Evolutionary conservation across 306 rosid species (phyloP), one percentile per base, ranked within the genome.

Genomic region (Citrullus colocynthis): DNA sequence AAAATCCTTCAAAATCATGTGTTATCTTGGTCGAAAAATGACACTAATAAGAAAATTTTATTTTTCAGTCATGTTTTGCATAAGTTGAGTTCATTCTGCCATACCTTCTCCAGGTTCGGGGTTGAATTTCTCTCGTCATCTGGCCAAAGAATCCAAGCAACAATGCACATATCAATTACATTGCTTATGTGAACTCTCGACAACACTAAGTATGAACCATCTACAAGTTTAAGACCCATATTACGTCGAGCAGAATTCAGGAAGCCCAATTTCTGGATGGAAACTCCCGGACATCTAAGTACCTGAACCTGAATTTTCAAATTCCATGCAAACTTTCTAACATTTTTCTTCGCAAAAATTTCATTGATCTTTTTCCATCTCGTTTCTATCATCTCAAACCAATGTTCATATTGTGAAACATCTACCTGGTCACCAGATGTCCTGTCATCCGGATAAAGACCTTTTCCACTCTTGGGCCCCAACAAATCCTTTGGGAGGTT

Each of bases 81-180:
- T 20, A 8, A n/a, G 24, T 55, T 75, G 37, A 75, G 44, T 72
- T 74, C 30, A 32, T 67, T 77, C 61, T n/a, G 32, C 34, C 28
- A 74, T 93, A 94, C 98, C 98, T 94, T 94, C 78, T 94, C 98
- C 74, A 95, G 81, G 88, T 92, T 92, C 24, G 93, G 97, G 84
- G 81, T 85, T 76, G 96, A 89, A 85, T 87, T 92, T 81, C 95
- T 89, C 87, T 88, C 97, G 80, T 95, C 98, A 82, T 92, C 97
- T n/a, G 98, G 97, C 97, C 98, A 95, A 70, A 95, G 93, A 87
- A 95, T 83, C 98, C 98, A 95, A 42, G 96, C 82, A 73, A 87
- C 92, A 77, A 90, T 78, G 81, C 91, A 88, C 84, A 89, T 73
- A 78, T 95, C 98, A 85, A 92, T 87, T 81, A 91, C 96, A 85